Percentiles rank a stretch among this genome's conserved stretches.
phyloP scores from a whole-genome alignment of 2,329 filamentous ascomycete species.

The Claviceps paspali region DNA sequence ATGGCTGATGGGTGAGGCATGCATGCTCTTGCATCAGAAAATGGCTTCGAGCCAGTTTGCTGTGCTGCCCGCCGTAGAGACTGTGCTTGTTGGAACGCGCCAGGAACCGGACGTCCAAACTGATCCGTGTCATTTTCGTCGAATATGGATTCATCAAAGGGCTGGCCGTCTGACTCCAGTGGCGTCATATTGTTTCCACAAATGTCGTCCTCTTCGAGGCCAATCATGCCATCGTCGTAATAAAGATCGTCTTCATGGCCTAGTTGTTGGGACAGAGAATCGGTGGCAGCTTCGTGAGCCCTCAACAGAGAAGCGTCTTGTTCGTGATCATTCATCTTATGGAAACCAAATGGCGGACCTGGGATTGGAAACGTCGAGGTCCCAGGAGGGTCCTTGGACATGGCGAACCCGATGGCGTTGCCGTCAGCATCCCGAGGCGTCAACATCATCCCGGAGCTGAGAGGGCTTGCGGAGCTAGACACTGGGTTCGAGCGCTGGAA shows the following conservation, averaged over 20 bases:
- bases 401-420: constrained; percentile 40
- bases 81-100: constrained; percentile 39
- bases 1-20: constrained; percentile 28
- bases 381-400: constrained; percentile 29
- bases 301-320: constrained; percentile 22
- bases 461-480: constrained; percentile 36
- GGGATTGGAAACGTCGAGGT: constrained; percentile 7
- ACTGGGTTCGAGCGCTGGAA: constrained; percentile 39
- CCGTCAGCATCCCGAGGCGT: constrained; percentile 42
- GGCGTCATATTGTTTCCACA: constrained; percentile 27
- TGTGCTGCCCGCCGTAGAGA: constrained; percentile 24
- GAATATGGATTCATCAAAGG: constrained; percentile 61
- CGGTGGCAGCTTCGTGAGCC: constrained; percentile 20
- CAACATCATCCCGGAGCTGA: constrained; percentile 26
- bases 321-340: constrained; percentile 4
- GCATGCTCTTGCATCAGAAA: constrained; percentile 31
- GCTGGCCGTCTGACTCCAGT: constrained; percentile 32
- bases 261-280: constrained; percentile 4
- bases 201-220: constrained; percentile 27
- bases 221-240: constrained; percentile 49
- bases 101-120: constrained; percentile 44
- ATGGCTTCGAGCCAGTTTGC: constrained; percentile 19
- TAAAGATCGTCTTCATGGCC: constrained; percentile 46
- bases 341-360: neutral
- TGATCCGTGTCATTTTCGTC: constrained; percentile 51